These are phyloP conservation scores for Kazachstania sp. DNA, from an alignment of 1,139 yeast genomes.

Conservation along the genomic window DNA sequence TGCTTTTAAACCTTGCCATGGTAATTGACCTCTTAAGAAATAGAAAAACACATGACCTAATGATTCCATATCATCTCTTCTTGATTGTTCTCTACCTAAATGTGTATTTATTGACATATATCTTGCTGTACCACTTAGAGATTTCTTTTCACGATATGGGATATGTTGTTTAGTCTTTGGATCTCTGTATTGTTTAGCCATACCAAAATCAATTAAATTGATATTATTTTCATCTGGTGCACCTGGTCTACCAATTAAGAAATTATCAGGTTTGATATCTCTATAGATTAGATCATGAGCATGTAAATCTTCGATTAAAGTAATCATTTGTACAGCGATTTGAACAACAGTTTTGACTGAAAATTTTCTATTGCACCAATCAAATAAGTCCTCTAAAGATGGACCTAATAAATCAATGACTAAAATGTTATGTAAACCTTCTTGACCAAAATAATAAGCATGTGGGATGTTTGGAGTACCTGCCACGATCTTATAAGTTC, in stretches of 20 bases:
- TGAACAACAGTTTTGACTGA: slow-evolving; percentile 62
- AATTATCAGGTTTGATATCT: slow-evolving; percentile 89
- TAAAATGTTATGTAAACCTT: slow-evolving; percentile 66
- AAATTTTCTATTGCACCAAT: slow-evolving; percentile 72
- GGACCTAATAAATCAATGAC: slow-evolving; percentile 72
- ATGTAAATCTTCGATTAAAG: slow-evolving; percentile 57
- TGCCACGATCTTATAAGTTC: slow-evolving; percentile 58
- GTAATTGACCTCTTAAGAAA: slow-evolving; percentile 89
- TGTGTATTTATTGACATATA: slow-evolving; percentile 95
- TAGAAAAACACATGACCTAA: slow-evolving; percentile 92
- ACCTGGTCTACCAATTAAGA: slow-evolving; percentile 83
- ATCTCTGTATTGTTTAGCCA: slow-evolving; percentile 92
- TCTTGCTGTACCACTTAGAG: slow-evolving; percentile 94
- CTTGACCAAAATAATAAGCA: slow-evolving; percentile 74
- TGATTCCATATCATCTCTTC: slow-evolving; percentile 95
- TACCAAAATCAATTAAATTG: slow-evolving; percentile 92
- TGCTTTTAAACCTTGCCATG: slow-evolving; percentile 97
- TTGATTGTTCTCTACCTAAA: slow-evolving; percentile 90
- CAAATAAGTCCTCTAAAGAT: slow-evolving; percentile 68
- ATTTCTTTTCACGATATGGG: slow-evolving; percentile 93
- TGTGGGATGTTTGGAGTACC: slow-evolving; percentile 61
- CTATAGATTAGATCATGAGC: slow-evolving; percentile 63
- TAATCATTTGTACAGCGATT: slow-evolving; percentile 68
- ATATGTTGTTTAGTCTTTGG: slow-evolving; percentile 93
- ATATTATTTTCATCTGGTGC: slow-evolving; percentile 70